A percentile compares a stretch with the other conserved stretches of the same genome.
Conservation (phyloP, 2,329 filamentous ascomycete species). For the Monosporascus sp. region DNA sequence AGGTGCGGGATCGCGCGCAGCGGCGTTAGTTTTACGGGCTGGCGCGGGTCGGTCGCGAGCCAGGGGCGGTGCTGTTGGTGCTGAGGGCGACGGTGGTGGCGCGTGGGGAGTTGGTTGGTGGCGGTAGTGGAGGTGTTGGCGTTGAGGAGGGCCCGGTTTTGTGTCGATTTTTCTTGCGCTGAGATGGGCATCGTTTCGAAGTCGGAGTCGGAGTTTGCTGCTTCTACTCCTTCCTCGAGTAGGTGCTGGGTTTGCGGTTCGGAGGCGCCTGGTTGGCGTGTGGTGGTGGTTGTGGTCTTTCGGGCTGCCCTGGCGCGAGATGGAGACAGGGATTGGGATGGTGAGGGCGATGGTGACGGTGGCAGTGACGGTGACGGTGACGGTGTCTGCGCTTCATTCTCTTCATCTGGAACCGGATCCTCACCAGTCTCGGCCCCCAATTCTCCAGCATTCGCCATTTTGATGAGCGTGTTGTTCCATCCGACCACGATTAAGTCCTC, state of each 20-base stretch:
- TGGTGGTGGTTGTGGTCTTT: background rate
- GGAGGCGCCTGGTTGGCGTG: background rate
- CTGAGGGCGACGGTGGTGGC: slow-evolving; percentile 4
- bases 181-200: slow-evolving; percentile 33
- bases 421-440: background rate
- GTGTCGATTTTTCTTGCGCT: slow-evolving; percentile 6
- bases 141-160: slow-evolving; percentile 14
- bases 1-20: slow-evolving; percentile 45
- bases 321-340: background rate
- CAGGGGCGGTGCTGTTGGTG: slow-evolving; percentile 5
- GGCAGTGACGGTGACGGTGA: background rate
- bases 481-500: slow-evolving; percentile 40
- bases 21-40: slow-evolving; percentile 45
- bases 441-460: slow-evolving; percentile 11
- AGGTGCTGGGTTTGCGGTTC: background rate
- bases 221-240: slow-evolving; percentile 21
- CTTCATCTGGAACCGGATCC: background rate
- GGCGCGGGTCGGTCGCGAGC: slow-evolving; percentile 23
- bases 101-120: background rate
- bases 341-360: background rate
- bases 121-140: background rate
- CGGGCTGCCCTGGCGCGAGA: background rate
- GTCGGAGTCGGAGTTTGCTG: slow-evolving; percentile 9
- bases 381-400: slow-evolving; percentile 3
- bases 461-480: slow-evolving; percentile 39